These are phyloP conservation scores for Mortierella sp. DNA, from an alignment of 371 early-diverging fungal species.

Conservation along the genomic window DNA sequence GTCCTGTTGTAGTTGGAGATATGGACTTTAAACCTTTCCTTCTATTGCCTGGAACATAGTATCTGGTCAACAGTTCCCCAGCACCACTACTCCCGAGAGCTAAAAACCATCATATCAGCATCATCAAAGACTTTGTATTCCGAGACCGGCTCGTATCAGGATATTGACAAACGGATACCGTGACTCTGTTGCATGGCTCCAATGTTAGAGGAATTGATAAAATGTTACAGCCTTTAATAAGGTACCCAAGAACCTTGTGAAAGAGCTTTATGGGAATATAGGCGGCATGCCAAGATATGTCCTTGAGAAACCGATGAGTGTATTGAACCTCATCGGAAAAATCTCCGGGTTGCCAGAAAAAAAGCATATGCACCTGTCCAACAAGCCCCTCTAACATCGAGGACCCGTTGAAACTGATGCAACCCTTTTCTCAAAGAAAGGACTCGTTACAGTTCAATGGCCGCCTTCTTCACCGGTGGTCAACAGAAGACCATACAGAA, in stretches of 20 bases:
- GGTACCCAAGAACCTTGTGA: slow-evolving; percentile 3
- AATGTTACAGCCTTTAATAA: slow-evolving; percentile 2
- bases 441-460: slow-evolving; percentile 27
- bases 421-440: slow-evolving; percentile 18
- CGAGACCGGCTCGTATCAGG: slow-evolving; percentile 5
- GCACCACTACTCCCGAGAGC: slow-evolving; percentile 17
- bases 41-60: slow-evolving; percentile 25
- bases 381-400: slow-evolving; percentile 22
- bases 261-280: slow-evolving; percentile 20
- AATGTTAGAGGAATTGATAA: slow-evolving; percentile 27
- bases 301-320: slow-evolving; percentile 27
- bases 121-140: slow-evolving; percentile 18
- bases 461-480: slow-evolving; percentile 42
- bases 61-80: slow-evolving; percentile 13
- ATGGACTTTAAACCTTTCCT: slow-evolving; percentile 36
- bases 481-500: slow-evolving; percentile 6
- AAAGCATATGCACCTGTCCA: slow-evolving; percentile 19
- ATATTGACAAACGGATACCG: slow-evolving; percentile 18
- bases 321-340: neutral
- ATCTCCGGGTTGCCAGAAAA: slow-evolving; percentile 3
- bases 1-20: no score
- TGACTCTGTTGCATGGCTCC: slow-evolving; percentile 44
- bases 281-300: slow-evolving; percentile 52
- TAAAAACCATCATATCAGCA: slow-evolving; percentile 17
- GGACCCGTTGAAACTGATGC: slow-evolving; percentile 29